Conservation (phyloP, 371 early-diverging fungal species). For the Encephalitozoon hellem region DNA sequence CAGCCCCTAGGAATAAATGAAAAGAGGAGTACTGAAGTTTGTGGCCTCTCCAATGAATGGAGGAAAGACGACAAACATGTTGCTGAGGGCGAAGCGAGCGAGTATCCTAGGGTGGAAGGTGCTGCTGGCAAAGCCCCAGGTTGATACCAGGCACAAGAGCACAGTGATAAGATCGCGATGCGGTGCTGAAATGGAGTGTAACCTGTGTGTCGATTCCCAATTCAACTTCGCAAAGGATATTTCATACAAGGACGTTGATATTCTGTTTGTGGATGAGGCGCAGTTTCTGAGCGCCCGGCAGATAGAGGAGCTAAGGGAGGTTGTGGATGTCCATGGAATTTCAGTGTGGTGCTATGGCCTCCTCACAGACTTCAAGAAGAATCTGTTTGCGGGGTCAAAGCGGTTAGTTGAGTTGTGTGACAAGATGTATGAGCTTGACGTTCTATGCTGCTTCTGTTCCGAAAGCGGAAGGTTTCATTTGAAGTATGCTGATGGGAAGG, state of each 20-base stretch:
- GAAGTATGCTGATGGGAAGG: not conserved
- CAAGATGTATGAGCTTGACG: not conserved
- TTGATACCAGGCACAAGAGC: slow-evolving; percentile 23
- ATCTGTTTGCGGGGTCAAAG: slow-evolving; percentile 21
- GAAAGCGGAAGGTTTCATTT: not conserved
- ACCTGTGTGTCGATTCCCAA: not conserved
- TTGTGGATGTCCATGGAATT: not conserved
- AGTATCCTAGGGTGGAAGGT: not conserved
- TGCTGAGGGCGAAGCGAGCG: slow-evolving; percentile 24
- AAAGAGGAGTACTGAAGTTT: slow-evolving; percentile 15
- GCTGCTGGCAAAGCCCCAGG: slow-evolving; percentile 22
- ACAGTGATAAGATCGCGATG: slow-evolving; percentile 22
- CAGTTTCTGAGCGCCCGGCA: slow-evolving; percentile 44
- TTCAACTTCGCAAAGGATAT: not conserved
- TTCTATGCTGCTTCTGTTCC: not conserved
- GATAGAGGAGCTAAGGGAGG: slow-evolving; percentile 30
- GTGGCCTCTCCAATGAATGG: slow-evolving; percentile 21
- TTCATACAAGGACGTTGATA: not conserved
- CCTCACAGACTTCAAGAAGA: slow-evolving; percentile 43
- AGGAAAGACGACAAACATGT: slow-evolving; percentile 40
- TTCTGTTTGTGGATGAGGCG: slow-evolving; percentile 35
- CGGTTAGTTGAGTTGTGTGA: slow-evolving; percentile 27
- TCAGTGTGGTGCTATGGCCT: slow-evolving; percentile 40
- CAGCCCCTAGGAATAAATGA: not conserved
- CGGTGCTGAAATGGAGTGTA: slow-evolving; percentile 20